Conservation (phyloP, 768 basidiomycete genomes). For the Infundibulicybe gibba region DNA sequence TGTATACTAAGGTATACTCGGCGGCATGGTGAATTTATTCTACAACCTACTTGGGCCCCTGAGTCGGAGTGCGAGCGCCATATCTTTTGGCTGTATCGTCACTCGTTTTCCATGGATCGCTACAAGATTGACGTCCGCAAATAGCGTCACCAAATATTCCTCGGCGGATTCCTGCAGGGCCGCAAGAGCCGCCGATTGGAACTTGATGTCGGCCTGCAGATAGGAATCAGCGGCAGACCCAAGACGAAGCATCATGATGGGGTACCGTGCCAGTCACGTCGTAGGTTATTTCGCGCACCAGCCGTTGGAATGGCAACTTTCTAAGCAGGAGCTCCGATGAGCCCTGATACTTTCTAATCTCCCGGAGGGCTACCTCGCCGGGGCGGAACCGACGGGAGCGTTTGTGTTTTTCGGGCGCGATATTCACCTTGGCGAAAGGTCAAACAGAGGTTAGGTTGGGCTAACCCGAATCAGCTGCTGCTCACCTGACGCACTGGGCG, state of each 20-base stretch:
- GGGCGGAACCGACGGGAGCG: conserved; percentile 70
- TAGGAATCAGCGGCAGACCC: background rate
- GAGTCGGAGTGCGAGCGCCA: too few species aligned
- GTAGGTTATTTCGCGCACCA: conserved; percentile 79
- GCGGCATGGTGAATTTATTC: too few species aligned
- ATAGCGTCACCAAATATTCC: conserved; percentile 72
- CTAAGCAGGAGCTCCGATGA: conserved; percentile 62
- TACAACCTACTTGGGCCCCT: too few species aligned
- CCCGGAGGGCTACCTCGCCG: conserved; percentile 75
- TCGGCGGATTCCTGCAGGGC: conserved; percentile 66
- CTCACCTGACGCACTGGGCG: too few species aligned
- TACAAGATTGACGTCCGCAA: conserved; percentile 66
- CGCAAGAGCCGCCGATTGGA: conserved; percentile 70
- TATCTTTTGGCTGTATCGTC: conserved; percentile 62
- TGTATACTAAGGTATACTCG: too few species aligned
- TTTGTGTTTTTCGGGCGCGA: too few species aligned
- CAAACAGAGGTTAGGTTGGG: too few species aligned
- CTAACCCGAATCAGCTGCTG: too few species aligned
- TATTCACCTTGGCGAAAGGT: too few species aligned
- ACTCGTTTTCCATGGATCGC: conserved; percentile 60
- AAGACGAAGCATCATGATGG: too few species aligned
- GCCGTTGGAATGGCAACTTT: conserved; percentile 67
- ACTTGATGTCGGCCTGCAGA: conserved; percentile 64
- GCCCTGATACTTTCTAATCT: conserved; percentile 66
- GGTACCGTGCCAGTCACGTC: conserved; percentile 46